Conservation (phyloP, 768 basidiomycete genomes). For the Mycena haematopus region DNA sequence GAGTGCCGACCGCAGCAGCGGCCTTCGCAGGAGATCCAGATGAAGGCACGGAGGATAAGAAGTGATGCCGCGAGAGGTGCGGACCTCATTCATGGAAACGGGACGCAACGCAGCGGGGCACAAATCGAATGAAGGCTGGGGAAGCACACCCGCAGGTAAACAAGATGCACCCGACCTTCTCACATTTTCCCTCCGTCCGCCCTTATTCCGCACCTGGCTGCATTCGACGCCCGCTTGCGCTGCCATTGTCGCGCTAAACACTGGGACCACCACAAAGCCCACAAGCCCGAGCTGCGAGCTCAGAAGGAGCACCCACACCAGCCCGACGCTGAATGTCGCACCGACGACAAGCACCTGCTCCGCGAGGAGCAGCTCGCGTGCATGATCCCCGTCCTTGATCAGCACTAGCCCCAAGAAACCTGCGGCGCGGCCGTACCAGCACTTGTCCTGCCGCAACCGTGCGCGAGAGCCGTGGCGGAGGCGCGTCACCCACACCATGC, state of each 20-base stretch:
- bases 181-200: conserved; percentile 86
- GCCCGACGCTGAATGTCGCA: conserved; percentile 82
- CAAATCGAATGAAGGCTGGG: too few species aligned
- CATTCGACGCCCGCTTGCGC: conserved; percentile 75
- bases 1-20: too few species aligned
- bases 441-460: conserved; percentile 77
- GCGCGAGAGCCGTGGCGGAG: conserved; percentile 65
- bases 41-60: too few species aligned
- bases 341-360: conserved; percentile 75
- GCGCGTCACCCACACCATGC: conserved; percentile 74
- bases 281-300: conserved; percentile 96
- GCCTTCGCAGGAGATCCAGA: too few species aligned
- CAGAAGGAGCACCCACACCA: conserved; percentile 86
- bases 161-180: too few species aligned
- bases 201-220: conserved; percentile 82
- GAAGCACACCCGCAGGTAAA: too few species aligned
- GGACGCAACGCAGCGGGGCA: too few species aligned
- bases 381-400: conserved; percentile 91
- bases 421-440: conserved; percentile 83
- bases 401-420: conserved; percentile 72
- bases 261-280: conserved; percentile 84
- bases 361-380: conserved; percentile 76
- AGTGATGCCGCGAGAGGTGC: too few species aligned
- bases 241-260: conserved; percentile 79
- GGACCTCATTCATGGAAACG: too few species aligned